Base-by-base conservation (phyloP, 257 asterid genomes). In the Solanum pinnatisectum region DNA sequence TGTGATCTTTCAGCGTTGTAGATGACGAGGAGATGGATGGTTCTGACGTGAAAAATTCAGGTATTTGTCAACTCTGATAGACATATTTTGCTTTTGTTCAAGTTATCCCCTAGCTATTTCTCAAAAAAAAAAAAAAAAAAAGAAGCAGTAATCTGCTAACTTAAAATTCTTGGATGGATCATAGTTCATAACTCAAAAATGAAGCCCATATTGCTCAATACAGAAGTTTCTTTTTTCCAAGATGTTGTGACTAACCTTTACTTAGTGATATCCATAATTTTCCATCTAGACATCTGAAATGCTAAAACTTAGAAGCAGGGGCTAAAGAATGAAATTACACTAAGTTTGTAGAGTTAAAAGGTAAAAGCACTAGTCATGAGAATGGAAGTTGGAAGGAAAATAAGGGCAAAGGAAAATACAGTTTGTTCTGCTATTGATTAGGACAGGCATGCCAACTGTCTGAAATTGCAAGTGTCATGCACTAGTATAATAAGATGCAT, bases 1-100 rank as follows among this genome's bases (percentile, higher is more conserved):
- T 92, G 23, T 87, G 90, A 91, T 92, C 70, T 82, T 88, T 87
- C 98, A 96, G 99, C 88, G 95, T 97, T 85, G 90, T 93, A 32
- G 98, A 94, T 92, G 99, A 96, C 86, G 87, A 71, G 72, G 95
- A 94, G 56, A 88, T 84, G 84, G 91, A 92, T 72, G 91, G 79
- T 88, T 22, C 93, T 86, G 90, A 71, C 67, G 84, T 88, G 22
- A 27, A 88, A 73, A 89, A 87, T 89, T 92, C 98, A 94, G 99
- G 98, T 97, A 23, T 68, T 65, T 83, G 20, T 44, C 36, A 18
- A 60, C 77, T 14, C 67, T 10, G 12, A 46, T 49, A 32, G 23
- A 49, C 70, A 78, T 82, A 87, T 85, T 70, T 73, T 46, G 67
- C 20, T 23, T 76, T 14, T 82, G 27, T 42, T 85, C 40, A 35